Percentiles rank a stretch among this genome's conserved stretches.
phyloP scores from a whole-genome alignment of 495 filamentous ascomycete species.

The Paragyromitra xinjiangensis region DNA sequence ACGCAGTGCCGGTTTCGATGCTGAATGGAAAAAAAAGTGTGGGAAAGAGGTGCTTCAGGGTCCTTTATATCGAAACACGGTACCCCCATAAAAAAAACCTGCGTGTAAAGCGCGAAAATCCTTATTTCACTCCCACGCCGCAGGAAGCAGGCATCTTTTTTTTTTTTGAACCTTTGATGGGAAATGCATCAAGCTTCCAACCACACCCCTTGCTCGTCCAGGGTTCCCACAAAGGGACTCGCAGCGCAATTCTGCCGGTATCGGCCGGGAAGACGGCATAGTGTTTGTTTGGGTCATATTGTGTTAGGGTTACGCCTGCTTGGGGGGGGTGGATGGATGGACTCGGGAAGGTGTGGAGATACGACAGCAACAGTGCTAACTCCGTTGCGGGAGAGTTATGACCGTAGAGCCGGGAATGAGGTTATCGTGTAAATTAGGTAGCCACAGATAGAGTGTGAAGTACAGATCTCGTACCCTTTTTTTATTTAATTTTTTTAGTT shows the following conservation, averaged over 20 bases:
- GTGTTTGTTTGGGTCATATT: slow-evolving; percentile 22
- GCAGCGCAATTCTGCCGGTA: slow-evolving; percentile 18
- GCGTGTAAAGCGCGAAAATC: neutral
- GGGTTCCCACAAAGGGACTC: slow-evolving; percentile 10
- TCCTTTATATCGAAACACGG: slow-evolving; percentile 17
- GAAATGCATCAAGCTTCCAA: slow-evolving; percentile 1
- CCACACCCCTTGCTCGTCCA: neutral
- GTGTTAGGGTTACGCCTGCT: slow-evolving; percentile 1
- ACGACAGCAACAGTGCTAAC: neutral
- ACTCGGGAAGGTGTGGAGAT: slow-evolving; percentile 17
- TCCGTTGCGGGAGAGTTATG: neutral
- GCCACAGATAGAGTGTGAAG: neutral
- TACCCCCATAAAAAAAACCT: neutral
- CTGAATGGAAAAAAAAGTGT: neutral
- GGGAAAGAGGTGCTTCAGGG: slow-evolving; percentile 13
- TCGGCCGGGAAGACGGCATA: slow-evolving; percentile 19
- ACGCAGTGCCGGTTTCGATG: neutral
- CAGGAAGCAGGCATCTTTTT: neutral
- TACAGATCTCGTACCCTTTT: neutral
- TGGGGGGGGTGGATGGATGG: neutral
- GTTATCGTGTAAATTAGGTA: slow-evolving; percentile 3
- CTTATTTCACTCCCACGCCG: neutral
- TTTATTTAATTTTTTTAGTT: neutral
- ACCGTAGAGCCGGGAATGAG: neutral
- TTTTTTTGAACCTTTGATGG: neutral